Percentiles rank a stretch among this genome's conserved stretches.
These are phyloP conservation scores for Hericium erinaceus DNA, from an alignment of 768 basidiomycete species.

Conservation along the genomic window DNA sequence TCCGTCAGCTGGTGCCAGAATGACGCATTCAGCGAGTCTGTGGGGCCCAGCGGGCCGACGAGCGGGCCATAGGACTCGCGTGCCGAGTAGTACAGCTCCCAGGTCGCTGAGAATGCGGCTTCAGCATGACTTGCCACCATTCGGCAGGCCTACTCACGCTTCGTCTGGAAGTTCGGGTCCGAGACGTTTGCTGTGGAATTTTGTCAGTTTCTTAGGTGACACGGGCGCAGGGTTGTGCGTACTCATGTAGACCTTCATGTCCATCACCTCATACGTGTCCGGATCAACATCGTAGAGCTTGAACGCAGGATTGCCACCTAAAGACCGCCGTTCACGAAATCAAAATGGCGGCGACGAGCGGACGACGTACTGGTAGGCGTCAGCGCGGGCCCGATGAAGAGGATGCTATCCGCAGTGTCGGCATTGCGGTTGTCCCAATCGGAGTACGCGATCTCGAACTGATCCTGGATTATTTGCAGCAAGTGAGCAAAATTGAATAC, in stretches of 20 bases:
- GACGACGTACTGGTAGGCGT: constrained; percentile 42
- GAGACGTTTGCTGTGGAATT: constrained; percentile 25
- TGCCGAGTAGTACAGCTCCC: not conserved
- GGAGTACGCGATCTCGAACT: constrained; percentile 53
- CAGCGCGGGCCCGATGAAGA: constrained; percentile 44
- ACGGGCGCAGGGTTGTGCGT: constrained; percentile 8
- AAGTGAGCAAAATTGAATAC: too few species aligned
- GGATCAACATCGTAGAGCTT: constrained; percentile 58
- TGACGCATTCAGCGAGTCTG: constrained; percentile 33
- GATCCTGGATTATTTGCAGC: constrained; percentile 28
- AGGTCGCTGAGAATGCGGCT: constrained; percentile 29
- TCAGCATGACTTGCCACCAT: too few species aligned
- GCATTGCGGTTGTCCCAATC: constrained; percentile 38
- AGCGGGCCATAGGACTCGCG: not conserved
- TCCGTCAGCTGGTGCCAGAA: constrained; percentile 60
- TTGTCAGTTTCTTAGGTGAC: not conserved
- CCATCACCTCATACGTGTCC: constrained; percentile 58
- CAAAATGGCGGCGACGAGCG: not conserved
- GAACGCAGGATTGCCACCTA: constrained; percentile 48
- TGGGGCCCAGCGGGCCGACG: constrained; percentile 20
- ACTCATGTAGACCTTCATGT: constrained; percentile 43
- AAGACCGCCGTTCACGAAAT: not conserved
- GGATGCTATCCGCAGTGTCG: constrained; percentile 36
- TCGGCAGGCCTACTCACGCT: constrained; percentile 25
- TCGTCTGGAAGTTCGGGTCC: constrained; percentile 34